Evolutionary conservation across 805 yeast species (phyloP).

Genomic region (Metschnikowia vanudenii): DNA sequence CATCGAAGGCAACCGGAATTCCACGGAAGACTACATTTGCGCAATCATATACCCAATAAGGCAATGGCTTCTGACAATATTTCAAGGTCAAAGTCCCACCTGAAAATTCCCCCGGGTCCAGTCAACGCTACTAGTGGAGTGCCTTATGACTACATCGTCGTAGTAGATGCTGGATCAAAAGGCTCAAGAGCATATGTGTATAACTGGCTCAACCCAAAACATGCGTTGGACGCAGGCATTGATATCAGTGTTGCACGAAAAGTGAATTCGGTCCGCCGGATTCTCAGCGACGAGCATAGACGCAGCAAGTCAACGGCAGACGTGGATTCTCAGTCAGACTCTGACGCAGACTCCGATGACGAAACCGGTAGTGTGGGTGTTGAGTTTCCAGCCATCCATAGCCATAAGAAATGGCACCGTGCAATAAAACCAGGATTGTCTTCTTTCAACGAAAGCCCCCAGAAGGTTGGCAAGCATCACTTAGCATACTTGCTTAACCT

Average conservation of each 20-base stretch:
- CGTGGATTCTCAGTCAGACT: conserved; percentile 11
- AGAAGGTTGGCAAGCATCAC: conserved; percentile 52
- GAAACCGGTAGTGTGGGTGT: conserved; percentile 4
- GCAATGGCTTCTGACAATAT: not conserved
- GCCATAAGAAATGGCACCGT: conserved; percentile 46
- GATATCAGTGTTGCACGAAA: conserved; percentile 14
- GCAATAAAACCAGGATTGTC: conserved; percentile 57
- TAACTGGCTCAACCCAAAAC: conserved; percentile 48
- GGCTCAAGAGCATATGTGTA: conserved; percentile 64
- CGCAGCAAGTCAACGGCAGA: not conserved
- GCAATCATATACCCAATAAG: not conserved
- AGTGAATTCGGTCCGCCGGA: conserved; percentile 8
- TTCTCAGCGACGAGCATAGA: conserved; percentile 2
- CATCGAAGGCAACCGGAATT: no score
- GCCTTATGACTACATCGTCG: conserved; percentile 59
- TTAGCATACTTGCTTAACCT: conserved; percentile 47
- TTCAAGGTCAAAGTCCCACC: not conserved
- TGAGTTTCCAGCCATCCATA: conserved; percentile 29
- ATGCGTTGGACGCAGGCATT: conserved; percentile 24
- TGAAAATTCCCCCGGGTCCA: conserved; percentile 5
- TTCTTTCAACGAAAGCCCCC: conserved; percentile 46
- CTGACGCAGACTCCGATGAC: conserved; percentile 12
- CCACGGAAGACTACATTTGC: no score
- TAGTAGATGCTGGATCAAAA: conserved; percentile 65
- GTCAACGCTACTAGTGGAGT: conserved; percentile 37